Evolutionary conservation across 352 stramenopile species (phyloP), one percentile per base, ranked within the genome.

Genomic region (Phytopythium montanum): DNA sequence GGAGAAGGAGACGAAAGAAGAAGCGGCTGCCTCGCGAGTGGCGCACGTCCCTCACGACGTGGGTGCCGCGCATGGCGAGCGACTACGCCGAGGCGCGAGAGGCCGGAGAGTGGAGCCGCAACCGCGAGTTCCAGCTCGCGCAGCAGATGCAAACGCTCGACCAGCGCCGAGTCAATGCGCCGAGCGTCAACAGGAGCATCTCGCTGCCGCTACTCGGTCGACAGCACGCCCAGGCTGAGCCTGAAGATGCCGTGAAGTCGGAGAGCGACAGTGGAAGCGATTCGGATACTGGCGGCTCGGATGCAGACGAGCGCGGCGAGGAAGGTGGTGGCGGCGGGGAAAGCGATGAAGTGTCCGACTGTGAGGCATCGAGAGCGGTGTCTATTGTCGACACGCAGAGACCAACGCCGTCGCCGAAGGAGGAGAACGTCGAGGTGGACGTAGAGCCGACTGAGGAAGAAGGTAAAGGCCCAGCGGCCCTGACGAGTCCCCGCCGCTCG

Each of bases 1-100:
- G 76, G 26, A 55, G 70, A 3, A 67, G 61, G 25, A 56, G 69
- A 39, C 54, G 66, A n/a, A 54, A 56, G 21, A 59, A 52, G 33
- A 51, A 54, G 25, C 60, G 39, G 44, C 56, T 25, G 26, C 61
- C 48, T 5, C 60, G 70, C 16, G 69, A 65, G 54, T 82, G 66
- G 65, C 61, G 67, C 56, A 66, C 73, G 50, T 76, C 73, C 45
- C 56, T 65, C 65, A 45, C 63, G 44, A 82, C 73, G 54, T 73
- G 79, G 75, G 16, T 65, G 56, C 59, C 57, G 60, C n/a, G 57
- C 58, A 19, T 75, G 64, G 16, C 59, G 3, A 59, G 34, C 33
- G 53, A 59, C 53, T 59, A 59, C 36, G 53, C 38, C 3, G 38
- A 48, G 19, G 26, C 23, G 21, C 53, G 36, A 19, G 53, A 59